These are phyloP conservation scores for Trichoderma oligosporum DNA, from an alignment of 2,329 filamentous ascomycete genomes.

Conservation along the genomic window DNA sequence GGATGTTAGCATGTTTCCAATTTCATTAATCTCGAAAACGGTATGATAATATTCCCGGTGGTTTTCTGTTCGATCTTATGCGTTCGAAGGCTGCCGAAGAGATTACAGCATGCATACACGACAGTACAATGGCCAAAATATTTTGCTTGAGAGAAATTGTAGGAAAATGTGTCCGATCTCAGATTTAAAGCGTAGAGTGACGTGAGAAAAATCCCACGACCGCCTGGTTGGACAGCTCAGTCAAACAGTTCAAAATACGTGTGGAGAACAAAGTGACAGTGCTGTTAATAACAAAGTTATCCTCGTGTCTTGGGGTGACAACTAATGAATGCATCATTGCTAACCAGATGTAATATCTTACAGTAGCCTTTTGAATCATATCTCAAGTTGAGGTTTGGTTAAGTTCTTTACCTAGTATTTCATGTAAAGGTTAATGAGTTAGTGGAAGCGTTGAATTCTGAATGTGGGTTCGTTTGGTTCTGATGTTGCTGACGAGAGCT, in stretches of 20 bases:
- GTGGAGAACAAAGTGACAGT: neutral
- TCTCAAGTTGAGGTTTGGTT: no score
- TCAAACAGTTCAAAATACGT: neutral
- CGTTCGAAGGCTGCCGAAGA: neutral
- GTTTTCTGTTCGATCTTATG: neutral
- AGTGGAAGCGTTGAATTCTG: no score
- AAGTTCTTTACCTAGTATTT: neutral
- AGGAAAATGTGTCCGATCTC: neutral
- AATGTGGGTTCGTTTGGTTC: neutral
- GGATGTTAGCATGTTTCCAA: no score
- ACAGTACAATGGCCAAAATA: neutral
- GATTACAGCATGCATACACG: neutral
- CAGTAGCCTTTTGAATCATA: neutral
- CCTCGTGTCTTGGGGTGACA: no score
- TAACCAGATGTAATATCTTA: slow-evolving; percentile 8
- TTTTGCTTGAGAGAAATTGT: slow-evolving; percentile 1
- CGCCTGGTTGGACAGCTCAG: neutral
- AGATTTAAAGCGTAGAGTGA: neutral
- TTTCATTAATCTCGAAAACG: no score
- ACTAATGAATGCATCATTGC: neutral
- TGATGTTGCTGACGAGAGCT: neutral
- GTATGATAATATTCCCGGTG: no score
- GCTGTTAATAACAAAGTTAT: no score
- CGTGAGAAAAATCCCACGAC: slow-evolving; percentile 1
- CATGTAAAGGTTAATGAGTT: no score